Conservation (phyloP, 139 green algal species). For the Desmodesmus armatus region DNA sequence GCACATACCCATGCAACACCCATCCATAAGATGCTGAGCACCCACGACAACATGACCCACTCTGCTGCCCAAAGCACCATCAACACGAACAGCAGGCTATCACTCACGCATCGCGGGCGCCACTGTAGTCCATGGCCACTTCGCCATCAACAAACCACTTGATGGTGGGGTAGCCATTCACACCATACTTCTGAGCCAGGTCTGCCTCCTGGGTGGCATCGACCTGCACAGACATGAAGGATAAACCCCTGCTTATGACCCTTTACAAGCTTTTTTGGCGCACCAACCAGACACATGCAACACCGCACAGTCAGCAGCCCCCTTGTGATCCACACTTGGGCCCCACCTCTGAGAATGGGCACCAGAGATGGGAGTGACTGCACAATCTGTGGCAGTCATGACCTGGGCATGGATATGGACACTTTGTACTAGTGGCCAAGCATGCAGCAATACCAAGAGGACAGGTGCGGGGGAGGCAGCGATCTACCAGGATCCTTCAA, state of each 20-base stretch:
- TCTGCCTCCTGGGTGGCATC: conserved; percentile 81
- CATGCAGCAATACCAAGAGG: no score
- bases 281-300: not conserved
- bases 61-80: not conserved
- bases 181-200: conserved; percentile 66
- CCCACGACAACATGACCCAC: no score
- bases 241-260: not conserved
- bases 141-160: conserved; percentile 92
- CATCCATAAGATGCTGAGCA: no score
- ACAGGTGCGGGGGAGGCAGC: no score
- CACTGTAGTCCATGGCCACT: conserved; percentile 74
- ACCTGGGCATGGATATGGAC: no score
- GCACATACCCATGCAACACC: no score
- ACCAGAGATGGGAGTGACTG: no score
- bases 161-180: conserved; percentile 87
- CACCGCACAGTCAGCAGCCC: not conserved
- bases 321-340: no score
- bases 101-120: conserved; percentile 79
- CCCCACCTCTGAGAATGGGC: no score
- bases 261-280: not conserved
- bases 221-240: conserved; percentile 56
- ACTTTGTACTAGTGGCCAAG: no score
- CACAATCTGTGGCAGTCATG: no score
- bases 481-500: no score
- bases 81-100: not conserved